Conservation (phyloP, 202 grass and related monocot species). For the Bolboschoenoplectus hybrid region DNA sequence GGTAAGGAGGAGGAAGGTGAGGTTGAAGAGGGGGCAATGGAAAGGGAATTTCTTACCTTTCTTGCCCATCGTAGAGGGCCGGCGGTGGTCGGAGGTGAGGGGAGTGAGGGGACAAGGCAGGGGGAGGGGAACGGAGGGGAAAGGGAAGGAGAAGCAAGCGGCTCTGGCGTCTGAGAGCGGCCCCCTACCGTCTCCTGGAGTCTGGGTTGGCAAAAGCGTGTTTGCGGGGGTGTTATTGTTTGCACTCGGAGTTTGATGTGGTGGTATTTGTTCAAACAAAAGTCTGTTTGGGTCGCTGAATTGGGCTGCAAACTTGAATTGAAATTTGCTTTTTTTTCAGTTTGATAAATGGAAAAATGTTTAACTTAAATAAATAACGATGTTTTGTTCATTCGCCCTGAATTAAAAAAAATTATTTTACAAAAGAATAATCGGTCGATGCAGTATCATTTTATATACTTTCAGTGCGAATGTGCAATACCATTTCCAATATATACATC, state of each 20-base stretch:
- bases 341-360: neutral
- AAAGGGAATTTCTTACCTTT: slow-evolving; percentile 34
- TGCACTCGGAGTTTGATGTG: slow-evolving; percentile 22
- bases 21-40: slow-evolving; percentile 24
- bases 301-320: neutral
- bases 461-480: neutral
- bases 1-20: slow-evolving; percentile 28
- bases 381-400: neutral
- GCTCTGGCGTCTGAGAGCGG: slow-evolving; percentile 24
- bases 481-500: no score
- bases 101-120: neutral
- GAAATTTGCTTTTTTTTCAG: neutral
- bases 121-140: neutral
- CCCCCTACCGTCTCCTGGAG: neutral
- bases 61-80: slow-evolving; percentile 44
- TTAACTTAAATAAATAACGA: neutral
- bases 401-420: neutral
- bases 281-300: neutral
- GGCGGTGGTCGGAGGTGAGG: neutral
- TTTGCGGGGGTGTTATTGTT: slow-evolving; percentile 10
- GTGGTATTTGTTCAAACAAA: neutral
- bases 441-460: neutral
- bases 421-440: neutral
- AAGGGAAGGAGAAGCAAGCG: neutral
- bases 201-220: slow-evolving; percentile 40